These are phyloP conservation scores for Cylindrotheca fusiformis DNA, from an alignment of 108 stramenopile species.

Conservation along the genomic window DNA sequence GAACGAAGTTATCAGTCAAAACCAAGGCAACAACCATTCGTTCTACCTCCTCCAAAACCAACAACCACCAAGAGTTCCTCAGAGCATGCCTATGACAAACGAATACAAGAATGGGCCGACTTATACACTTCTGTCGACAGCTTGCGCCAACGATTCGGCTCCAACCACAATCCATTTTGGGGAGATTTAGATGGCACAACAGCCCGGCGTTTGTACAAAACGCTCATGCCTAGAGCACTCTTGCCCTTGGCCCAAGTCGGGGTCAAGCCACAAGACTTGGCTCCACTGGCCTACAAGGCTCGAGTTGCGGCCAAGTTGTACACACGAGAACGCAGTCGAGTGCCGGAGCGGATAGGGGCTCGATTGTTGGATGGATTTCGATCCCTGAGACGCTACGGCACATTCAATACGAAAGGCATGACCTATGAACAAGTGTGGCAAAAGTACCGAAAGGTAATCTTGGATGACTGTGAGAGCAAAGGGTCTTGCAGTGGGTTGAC, in stretches of 20 bases:
- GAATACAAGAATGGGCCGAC: constrained; percentile 69
- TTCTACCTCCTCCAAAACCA: not conserved
- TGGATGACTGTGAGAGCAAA: constrained; percentile 31
- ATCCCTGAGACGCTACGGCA: constrained; percentile 72
- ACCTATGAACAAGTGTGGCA: constrained; percentile 91
- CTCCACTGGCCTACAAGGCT: constrained; percentile 84
- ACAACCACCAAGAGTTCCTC: not conserved
- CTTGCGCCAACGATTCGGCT: constrained; percentile 66
- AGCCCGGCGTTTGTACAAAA: constrained; percentile 76
- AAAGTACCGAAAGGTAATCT: constrained; percentile 72
- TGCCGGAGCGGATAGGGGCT: constrained; percentile 77
- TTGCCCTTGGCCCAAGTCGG: constrained; percentile 22
- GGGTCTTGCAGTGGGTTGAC: constrained; percentile 24
- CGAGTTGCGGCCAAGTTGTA: constrained; percentile 89
- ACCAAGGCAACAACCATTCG: too few species aligned
- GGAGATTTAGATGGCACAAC: constrained; percentile 78
- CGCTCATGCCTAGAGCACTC: constrained; percentile 74
- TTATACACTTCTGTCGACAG: constrained; percentile 66
- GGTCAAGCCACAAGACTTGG: constrained; percentile 62
- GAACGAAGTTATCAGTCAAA: too few species aligned
- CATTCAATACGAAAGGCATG: constrained; percentile 76
- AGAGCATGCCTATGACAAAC: constrained; percentile 46
- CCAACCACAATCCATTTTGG: constrained; percentile 75
- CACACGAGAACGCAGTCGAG: constrained; percentile 78
- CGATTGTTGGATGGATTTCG: constrained; percentile 87